Evolutionary conservation across 2,329 filamentous ascomycete species (phyloP).

Genomic region (Aspergillus glaucus): DNA sequence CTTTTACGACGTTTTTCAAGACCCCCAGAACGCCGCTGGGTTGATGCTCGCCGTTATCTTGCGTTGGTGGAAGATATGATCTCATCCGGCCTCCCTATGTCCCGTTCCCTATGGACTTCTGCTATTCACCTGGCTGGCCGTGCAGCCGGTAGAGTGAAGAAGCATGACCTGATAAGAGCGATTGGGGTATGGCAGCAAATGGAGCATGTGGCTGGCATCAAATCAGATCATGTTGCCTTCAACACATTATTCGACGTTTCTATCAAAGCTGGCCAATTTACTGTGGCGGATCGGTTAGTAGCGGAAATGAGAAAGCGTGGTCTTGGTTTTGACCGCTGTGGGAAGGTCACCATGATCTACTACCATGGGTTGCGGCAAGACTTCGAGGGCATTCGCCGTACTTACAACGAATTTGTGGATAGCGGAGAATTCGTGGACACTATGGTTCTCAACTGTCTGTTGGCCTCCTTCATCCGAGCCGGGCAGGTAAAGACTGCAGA

Average conservation of each 20-base stretch:
- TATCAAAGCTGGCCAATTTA: slow-evolving; percentile 75
- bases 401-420: slow-evolving; percentile 78
- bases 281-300: slow-evolving; percentile 76
- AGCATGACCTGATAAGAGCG: slow-evolving; percentile 59
- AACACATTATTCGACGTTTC: slow-evolving; percentile 89
- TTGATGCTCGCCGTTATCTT: slow-evolving; percentile 71
- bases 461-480: slow-evolving; percentile 68
- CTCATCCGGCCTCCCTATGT: slow-evolving; percentile 62
- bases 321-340: slow-evolving; percentile 67
- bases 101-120: slow-evolving; percentile 69
- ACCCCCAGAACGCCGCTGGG: slow-evolving; percentile 30
- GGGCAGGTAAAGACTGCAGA: slow-evolving; percentile 73
- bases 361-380: slow-evolving; percentile 73
- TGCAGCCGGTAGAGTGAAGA: slow-evolving; percentile 56
- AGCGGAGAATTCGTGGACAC: slow-evolving; percentile 85
- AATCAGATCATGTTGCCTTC: slow-evolving; percentile 73
- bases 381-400: slow-evolving; percentile 64
- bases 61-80: slow-evolving; percentile 78
- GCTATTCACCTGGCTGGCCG: slow-evolving; percentile 74
- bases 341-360: slow-evolving; percentile 75
- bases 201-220: slow-evolving; percentile 64
- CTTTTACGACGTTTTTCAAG: slow-evolving; percentile 65
- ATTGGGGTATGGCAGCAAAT: slow-evolving; percentile 82
- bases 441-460: slow-evolving; percentile 76
- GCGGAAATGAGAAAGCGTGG: slow-evolving; percentile 69